A percentile compares a stretch with the other conserved stretches of the same genome.
Evolutionary conservation across 495 filamentous ascomycete species (phyloP).

Genomic region (Tuber magnatum): DNA sequence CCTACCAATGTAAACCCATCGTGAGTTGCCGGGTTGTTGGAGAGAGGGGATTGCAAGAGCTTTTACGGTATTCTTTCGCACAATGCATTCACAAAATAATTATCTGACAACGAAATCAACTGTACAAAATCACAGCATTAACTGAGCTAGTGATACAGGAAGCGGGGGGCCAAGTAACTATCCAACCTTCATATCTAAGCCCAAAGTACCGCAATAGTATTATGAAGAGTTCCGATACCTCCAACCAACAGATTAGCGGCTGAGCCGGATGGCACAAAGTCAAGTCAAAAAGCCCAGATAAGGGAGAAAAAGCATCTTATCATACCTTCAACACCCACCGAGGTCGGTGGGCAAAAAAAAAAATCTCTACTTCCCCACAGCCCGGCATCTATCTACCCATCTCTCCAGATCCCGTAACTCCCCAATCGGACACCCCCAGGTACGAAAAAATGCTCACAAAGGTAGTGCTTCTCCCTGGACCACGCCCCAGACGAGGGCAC

Average conservation of each 20-base stretch:
- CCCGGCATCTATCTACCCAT: slow-evolving; percentile 49
- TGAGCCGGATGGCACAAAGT: background rate
- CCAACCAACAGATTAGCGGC: slow-evolving; percentile 14
- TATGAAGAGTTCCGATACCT: slow-evolving; percentile 47
- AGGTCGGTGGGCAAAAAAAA: slow-evolving; percentile 59
- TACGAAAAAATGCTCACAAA: slow-evolving; percentile 59
- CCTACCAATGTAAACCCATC: too few species aligned
- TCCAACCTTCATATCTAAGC: background rate
- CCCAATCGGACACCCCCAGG: slow-evolving; percentile 57
- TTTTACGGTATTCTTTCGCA: too few species aligned
- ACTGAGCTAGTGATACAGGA: background rate
- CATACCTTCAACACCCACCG: slow-evolving; percentile 53
- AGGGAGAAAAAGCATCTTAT: background rate
- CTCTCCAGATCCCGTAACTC: slow-evolving; percentile 57
- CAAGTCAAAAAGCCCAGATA: background rate
- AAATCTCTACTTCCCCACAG: slow-evolving; percentile 58
- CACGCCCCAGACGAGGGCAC: slow-evolving; percentile 57
- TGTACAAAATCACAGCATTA: background rate
- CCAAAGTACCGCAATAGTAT: slow-evolving; percentile 52
- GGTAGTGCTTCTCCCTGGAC: slow-evolving; percentile 46
- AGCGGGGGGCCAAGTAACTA: background rate
- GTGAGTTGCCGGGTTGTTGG: too few species aligned
- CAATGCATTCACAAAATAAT: background rate
- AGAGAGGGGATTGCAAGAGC: too few species aligned
- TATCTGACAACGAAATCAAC: background rate